These are phyloP conservation scores for Apiospora saccharicola DNA, from an alignment of 2,329 filamentous ascomycete genomes.

Conservation along the genomic window DNA sequence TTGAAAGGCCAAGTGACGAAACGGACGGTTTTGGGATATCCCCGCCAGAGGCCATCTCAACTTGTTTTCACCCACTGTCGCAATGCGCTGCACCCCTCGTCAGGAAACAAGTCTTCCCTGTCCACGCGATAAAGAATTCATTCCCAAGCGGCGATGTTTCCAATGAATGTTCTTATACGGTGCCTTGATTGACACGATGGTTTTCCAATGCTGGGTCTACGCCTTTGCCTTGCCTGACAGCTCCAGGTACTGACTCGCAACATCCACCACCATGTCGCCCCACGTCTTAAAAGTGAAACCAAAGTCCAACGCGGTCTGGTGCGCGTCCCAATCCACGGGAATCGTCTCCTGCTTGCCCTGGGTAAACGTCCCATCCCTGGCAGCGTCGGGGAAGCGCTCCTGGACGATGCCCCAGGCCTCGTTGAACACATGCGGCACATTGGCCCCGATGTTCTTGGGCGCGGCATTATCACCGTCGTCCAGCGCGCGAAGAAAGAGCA, in stretches of 20 bases:
- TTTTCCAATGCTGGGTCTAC: background rate
- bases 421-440: conserved; percentile 24
- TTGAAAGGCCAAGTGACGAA: no score
- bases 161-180: no score
- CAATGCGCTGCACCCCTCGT: no score
- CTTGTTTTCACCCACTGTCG: no score
- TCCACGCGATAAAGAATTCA: no score
- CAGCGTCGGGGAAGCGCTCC: conserved; percentile 28
- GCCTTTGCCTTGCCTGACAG: conserved; percentile 4
- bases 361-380: conserved; percentile 27
- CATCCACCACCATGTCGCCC: conserved; percentile 16
- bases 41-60: no score
- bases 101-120: no score
- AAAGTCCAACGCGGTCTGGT: background rate
- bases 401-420: conserved; percentile 27
- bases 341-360: conserved; percentile 24
- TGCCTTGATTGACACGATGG: no score
- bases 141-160: no score
- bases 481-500: background rate
- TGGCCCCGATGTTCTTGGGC: background rate
- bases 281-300: conserved; percentile 10
- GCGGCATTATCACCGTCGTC: background rate
- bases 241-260: conserved; percentile 22
- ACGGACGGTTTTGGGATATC: no score
- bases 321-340: conserved; percentile 3